Evolutionary conservation across 73 alveolate genomes (phyloP), one percentile per base, ranked within the genome.

Genomic region (Tetrahymena borealis): DNA sequence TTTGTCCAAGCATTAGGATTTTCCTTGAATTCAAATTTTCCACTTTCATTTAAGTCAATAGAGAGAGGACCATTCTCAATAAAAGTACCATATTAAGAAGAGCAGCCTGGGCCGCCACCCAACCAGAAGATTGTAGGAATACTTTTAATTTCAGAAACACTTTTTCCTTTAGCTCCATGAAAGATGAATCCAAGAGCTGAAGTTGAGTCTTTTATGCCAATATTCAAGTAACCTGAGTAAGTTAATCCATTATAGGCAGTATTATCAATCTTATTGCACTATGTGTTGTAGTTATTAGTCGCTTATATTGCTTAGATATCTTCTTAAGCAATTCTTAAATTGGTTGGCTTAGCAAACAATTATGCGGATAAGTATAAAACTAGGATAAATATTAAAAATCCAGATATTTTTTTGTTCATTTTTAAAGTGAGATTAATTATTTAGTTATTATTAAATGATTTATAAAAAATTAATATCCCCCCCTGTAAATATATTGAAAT

Each of bases 51-150:
- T 39, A 41, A 85, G 32, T 93, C 7, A 31, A 43, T 20, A 35
- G 38, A 60, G 32, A 93, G 37, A 31, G 95, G 95, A 93, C 95
- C 95, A 1, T 79, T 38, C 38, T 93, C 95, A 16, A n/a, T 15
- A 36, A 79, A 93, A 78, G 78, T 93, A 32, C 95, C 95, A 90
- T 18, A 93, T 92, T 92, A 79, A 79, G 95, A 93, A 38, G 95
- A 79, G 39, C 95, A 93, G 15, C 95, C 95, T 33, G 95, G 95
- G 39, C 95, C 95, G 32, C 95, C 95, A 93, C 79, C 79, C 33
- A 93, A 90, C 95, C 95, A 93, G 28, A 93, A 16, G 37, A 39
- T 93, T 28, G 78, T 79, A 15, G 90, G 78, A 39, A 79, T 38
- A 32, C 78, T 32, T 41, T 38, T 39, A 38, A 93, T 60, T 11